phyloP scores from a whole-genome alignment of 257 asterid species.

The Buddleja alternifolia region DNA sequence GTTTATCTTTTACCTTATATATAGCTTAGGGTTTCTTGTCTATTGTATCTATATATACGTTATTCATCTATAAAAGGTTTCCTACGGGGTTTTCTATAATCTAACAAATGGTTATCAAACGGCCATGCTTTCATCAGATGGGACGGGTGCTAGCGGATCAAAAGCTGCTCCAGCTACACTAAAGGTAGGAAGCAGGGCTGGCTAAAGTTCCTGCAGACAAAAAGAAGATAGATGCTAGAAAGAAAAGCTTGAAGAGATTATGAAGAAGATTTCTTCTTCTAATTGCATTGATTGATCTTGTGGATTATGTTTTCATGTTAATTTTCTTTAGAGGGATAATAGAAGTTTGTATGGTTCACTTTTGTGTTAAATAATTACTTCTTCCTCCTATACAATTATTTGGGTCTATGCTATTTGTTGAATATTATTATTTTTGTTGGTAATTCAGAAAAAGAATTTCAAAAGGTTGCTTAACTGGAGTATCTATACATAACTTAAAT shows the following conservation, averaged over 20 bases:
- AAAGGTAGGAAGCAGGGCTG: slow-evolving; percentile 67
- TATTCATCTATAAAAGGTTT: too few relatives aligned
- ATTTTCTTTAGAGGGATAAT: not conserved
- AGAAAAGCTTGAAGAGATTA: slow-evolving; percentile 90
- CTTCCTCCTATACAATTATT: not conserved
- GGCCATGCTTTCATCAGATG: slow-evolving; percentile 42
- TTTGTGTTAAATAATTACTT: slow-evolving; percentile 17
- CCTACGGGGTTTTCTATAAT: too few relatives aligned
- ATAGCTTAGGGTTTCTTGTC: too few relatives aligned
- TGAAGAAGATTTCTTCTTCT: slow-evolving; percentile 22
- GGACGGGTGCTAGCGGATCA: slow-evolving; percentile 57
- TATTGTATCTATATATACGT: too few relatives aligned
- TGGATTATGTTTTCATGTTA: not conserved
- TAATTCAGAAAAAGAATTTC: not conserved
- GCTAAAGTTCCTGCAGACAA: slow-evolving; percentile 69
- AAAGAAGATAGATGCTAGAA: slow-evolving; percentile 91
- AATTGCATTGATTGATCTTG: too few relatives aligned
- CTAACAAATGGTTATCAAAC: slow-evolving; percentile 45
- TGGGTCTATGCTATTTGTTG: not conserved
- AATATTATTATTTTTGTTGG: not conserved
- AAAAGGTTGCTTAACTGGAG: not conserved
- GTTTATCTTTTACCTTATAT: too few relatives aligned
- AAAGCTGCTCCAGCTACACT: slow-evolving; percentile 42
- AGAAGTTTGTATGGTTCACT: slow-evolving; percentile 15
- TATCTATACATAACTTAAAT: too few relatives aligned